Conservation (phyloP, 345 rosid genomes). For the Gossypium thurberi region DNA sequence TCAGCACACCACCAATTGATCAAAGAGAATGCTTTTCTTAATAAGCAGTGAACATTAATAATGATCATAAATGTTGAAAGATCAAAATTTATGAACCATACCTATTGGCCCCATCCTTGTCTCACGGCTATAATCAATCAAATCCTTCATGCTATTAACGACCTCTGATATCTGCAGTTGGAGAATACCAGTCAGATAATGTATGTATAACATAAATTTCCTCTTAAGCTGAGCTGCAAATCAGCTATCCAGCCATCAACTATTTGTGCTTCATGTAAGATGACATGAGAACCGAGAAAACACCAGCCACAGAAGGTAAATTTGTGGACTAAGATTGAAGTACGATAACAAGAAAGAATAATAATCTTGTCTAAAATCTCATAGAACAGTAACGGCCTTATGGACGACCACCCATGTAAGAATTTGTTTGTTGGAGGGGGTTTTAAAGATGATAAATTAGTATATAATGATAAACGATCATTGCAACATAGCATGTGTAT, state of each 20-base stretch:
- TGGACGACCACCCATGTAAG: not conserved
- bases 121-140: slow-evolving; percentile 68
- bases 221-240: not conserved
- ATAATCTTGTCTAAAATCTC: not conserved
- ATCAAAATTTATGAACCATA: slow-evolving; percentile 20
- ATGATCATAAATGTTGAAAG: not conserved
- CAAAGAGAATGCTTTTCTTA: not conserved
- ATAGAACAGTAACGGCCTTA: not conserved
- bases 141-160: slow-evolving; percentile 73
- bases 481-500: no score
- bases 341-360: not conserved
- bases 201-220: not conserved
- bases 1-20: not conserved
- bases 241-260: not conserved
- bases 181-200: not conserved
- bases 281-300: not conserved
- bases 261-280: slow-evolving; percentile 1
- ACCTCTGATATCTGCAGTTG: slow-evolving; percentile 73
- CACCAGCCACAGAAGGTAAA: not conserved
- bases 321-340: not conserved
- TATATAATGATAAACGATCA: no score
- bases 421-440: not conserved
- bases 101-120: slow-evolving; percentile 73
- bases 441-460: not conserved
- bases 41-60: not conserved